Conservation (phyloP, 1,284 basidiomycete genomes). For the Phylloporus sp. region DNA sequence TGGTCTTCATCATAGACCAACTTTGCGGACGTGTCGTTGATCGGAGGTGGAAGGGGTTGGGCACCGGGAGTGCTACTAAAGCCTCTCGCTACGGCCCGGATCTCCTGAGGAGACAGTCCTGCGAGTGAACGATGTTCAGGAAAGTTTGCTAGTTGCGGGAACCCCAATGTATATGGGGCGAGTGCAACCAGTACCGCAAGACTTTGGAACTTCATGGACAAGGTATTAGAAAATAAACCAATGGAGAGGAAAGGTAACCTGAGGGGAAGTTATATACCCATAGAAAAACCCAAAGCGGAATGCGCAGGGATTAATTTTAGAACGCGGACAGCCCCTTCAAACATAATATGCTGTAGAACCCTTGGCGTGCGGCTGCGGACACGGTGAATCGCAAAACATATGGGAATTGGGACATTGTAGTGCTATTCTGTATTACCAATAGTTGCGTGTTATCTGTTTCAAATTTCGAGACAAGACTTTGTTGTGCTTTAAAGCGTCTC, state of each 20-base stretch:
- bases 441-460: background rate
- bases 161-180: constrained; percentile 20
- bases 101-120: constrained; percentile 47
- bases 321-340: background rate
- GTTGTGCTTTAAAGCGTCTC: background rate
- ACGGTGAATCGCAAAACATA: background rate
- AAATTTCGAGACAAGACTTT: background rate
- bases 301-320: background rate
- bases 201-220: constrained; percentile 9
- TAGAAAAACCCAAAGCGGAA: too few relatives aligned
- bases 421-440: background rate
- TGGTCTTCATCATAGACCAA: constrained; percentile 34
- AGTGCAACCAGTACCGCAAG: constrained; percentile 16
- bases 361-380: background rate
- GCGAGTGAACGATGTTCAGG: constrained; percentile 31
- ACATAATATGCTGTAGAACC: background rate
- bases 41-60: constrained; percentile 32
- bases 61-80: constrained; percentile 34
- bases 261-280: too few relatives aligned
- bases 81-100: constrained; percentile 62
- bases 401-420: background rate
- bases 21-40: constrained; percentile 38
- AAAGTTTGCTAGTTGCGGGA: constrained; percentile 25
- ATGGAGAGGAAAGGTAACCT: background rate
- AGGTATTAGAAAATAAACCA: background rate